Percentiles rank a stretch among this genome's conserved stretches.
Conservation (phyloP, 345 rosid genomes). For the Stellera chamaejasme region DNA sequence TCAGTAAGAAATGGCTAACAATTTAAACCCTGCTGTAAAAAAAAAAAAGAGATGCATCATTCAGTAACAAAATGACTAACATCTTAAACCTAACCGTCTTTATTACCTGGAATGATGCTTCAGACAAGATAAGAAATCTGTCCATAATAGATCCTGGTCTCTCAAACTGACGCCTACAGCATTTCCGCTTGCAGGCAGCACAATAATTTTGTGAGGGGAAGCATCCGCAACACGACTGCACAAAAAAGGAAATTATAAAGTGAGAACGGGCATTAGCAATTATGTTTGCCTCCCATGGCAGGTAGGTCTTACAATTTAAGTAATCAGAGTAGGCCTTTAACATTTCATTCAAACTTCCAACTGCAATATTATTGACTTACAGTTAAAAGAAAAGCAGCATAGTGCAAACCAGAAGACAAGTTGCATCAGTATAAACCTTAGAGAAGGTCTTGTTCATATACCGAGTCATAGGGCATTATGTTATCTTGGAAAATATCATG, state of each 20-base stretch:
- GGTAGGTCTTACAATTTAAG: too few relatives aligned
- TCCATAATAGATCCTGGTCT: conserved; percentile 66
- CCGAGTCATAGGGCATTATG: too few relatives aligned
- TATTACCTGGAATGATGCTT: conserved; percentile 39
- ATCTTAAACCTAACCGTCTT: conserved; percentile 3
- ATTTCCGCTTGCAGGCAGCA: conserved; percentile 55
- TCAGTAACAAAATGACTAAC: neutral
- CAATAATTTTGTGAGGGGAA: conserved; percentile 55
- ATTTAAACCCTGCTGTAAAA: neutral
- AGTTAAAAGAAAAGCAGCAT: too few relatives aligned
- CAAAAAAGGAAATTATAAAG: neutral
- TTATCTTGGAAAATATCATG: too few relatives aligned
- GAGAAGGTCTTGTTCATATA: too few relatives aligned
- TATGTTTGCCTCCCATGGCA: too few relatives aligned
- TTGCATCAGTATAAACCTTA: neutral
- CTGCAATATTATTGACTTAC: neutral
- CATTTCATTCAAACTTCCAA: neutral
- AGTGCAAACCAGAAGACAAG: neutral
- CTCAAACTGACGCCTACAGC: conserved; percentile 42
- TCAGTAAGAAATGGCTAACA: neutral
- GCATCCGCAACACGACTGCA: conserved; percentile 86
- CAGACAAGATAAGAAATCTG: conserved; percentile 41
- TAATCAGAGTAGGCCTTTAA: too few relatives aligned
- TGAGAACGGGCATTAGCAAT: neutral
- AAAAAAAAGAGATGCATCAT: too few relatives aligned